Base-by-base conservation (phyloP, 2,329 filamentous ascomycete species). In the Raffaelea deltoideospora region DNA sequence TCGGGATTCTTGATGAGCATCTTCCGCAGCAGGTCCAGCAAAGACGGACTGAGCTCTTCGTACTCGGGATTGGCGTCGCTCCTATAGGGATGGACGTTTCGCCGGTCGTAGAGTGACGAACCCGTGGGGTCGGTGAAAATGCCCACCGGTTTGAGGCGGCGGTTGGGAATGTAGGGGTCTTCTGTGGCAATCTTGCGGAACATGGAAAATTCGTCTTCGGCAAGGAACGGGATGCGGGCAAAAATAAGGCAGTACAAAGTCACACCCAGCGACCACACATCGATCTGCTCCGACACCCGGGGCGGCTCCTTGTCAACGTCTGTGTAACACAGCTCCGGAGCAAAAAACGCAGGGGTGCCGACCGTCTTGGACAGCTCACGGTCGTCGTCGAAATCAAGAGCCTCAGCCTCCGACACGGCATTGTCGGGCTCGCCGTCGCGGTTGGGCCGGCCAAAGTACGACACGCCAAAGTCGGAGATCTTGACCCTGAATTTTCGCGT, bases 381-480 rank as follows among this genome's bases (percentile, higher is more conserved):
- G 43, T 93, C 87, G 53, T 95, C 85, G 48, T 95, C 87, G 40
- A 93, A 76, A 50, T 93, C 84, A 29, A 75, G 76, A 10, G 83
- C 81, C 54, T 95, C 87, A 1, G 79, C 83, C 52, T 92, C 83
- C 4, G 79, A 79, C 15, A 64, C 76, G 41, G 61, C 77, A 57
- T 86, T 79, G 40, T 84, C 79, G 27, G 76, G 70, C 48, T 92
- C 84, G 37, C 81, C 82, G 33, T 93, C 84, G 28, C 83, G 72
- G 40, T 87, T 81, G 2, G 85, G 85, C 35, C 85, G 76, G 21
- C 90, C 90, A 43, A 98, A 84, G 56, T 96, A 98, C 1, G 90
- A 98, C 2, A 98, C 90, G 23, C 90, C 90, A 61, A 98, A 98
- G 52, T 98, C 90, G 5, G 90, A 96, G 42, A 98, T 98, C 64